phyloP scores from a whole-genome alignment of 2,329 filamentous ascomycete species.

The Aspergillus melleus region DNA sequence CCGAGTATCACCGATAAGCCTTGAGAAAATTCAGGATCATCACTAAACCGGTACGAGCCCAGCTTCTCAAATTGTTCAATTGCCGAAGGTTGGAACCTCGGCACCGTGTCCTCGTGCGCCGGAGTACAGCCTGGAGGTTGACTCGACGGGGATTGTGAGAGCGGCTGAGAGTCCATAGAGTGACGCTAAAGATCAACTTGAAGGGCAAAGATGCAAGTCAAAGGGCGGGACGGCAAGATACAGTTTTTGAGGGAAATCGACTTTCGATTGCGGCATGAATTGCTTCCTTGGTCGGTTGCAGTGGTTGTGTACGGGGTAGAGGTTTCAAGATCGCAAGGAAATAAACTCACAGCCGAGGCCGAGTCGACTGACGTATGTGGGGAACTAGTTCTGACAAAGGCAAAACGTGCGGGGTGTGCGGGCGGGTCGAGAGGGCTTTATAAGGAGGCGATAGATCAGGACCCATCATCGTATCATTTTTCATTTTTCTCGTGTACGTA shows the following conservation, averaged over 20 bases:
- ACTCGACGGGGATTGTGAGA: background rate
- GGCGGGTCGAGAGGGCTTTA: background rate
- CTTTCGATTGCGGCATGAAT: background rate
- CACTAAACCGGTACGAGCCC: constrained; percentile 40
- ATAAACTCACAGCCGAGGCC: background rate
- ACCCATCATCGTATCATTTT: no score
- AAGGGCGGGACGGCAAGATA: background rate
- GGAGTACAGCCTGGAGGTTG: background rate
- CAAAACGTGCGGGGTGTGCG: background rate
- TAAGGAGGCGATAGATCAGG: background rate
- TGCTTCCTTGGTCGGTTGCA: background rate
- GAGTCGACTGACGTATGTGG: background rate
- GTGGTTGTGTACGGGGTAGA: background rate
- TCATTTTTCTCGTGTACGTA: no score
- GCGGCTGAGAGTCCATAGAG: background rate
- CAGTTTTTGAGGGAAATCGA: background rate
- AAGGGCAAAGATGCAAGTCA: background rate
- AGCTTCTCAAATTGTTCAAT: constrained; percentile 33
- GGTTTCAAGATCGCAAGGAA: background rate
- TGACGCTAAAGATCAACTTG: background rate
- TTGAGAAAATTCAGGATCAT: constrained; percentile 47
- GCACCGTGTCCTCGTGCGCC: constrained; percentile 6
- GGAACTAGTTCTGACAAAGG: background rate
- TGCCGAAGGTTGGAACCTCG: constrained; percentile 5
- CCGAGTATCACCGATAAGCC: constrained; percentile 50